These are phyloP conservation scores for Dimocarpus longan DNA, from an alignment of 345 rosid genomes.

Conservation along the genomic window DNA sequence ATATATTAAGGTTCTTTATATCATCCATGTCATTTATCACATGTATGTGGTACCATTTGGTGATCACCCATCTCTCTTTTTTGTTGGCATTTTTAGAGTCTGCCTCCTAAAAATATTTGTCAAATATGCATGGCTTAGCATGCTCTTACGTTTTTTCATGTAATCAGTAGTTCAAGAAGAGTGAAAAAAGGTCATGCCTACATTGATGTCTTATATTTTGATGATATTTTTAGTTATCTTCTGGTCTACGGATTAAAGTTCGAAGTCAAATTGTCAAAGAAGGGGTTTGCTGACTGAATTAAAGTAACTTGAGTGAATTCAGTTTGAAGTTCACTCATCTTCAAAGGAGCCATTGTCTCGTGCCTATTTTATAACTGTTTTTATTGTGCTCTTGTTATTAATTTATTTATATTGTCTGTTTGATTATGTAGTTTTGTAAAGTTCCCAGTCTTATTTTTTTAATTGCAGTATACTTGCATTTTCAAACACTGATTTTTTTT, in stretches of 20 bases:
- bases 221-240: neutral
- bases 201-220: neutral
- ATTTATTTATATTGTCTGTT: neutral
- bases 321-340: neutral
- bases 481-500: slow-evolving; percentile 12
- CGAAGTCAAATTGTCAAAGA: neutral
- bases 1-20: neutral
- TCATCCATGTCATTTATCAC: neutral
- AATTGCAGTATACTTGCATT: neutral
- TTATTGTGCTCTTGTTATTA: neutral
- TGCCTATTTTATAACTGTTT: neutral
- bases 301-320: neutral
- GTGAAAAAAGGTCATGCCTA: slow-evolving; percentile 4
- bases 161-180: neutral
- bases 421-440: neutral
- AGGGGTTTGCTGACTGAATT: slow-evolving; percentile 1
- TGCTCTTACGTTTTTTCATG: neutral
- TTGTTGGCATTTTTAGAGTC: neutral
- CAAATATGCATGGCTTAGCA: neutral
- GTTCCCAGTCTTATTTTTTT: neutral
- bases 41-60: neutral
- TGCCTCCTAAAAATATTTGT: neutral
- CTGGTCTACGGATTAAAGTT: neutral
- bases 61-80: neutral
- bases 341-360: neutral